Evolutionary conservation across 2,329 filamentous ascomycete species (phyloP).

Genomic region (Diplocarpon rosae): DNA sequence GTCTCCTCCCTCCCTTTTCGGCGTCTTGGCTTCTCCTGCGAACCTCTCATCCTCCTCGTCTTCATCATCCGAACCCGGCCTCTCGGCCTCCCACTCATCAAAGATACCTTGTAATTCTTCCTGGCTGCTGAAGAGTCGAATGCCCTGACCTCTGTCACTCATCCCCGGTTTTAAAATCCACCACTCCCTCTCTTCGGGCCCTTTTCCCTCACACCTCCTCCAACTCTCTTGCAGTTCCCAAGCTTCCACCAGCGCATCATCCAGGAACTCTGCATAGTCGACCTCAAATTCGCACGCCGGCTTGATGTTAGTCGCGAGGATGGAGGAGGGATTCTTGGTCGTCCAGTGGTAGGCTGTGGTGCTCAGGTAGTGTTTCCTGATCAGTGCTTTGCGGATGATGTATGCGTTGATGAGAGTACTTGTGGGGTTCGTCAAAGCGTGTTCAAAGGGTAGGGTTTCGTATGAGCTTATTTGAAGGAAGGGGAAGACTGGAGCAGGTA

Average conservation of each 20-base stretch:
- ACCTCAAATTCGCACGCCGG: slow-evolving; percentile 80
- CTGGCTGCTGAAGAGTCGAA: slow-evolving; percentile 77
- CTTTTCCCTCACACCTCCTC: slow-evolving; percentile 48
- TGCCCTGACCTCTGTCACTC: slow-evolving; percentile 92
- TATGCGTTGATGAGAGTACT: slow-evolving; percentile 75
- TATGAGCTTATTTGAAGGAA: slow-evolving; percentile 73
- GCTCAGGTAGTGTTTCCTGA: slow-evolving; percentile 88
- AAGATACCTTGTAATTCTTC: slow-evolving; percentile 79
- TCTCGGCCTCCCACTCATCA: slow-evolving; percentile 73
- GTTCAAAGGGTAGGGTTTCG: slow-evolving; percentile 77
- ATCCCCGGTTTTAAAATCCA: slow-evolving; percentile 98
- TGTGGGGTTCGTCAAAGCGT: slow-evolving; percentile 48
- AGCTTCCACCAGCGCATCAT: slow-evolving; percentile 82
- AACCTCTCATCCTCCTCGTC: slow-evolving; percentile 38
- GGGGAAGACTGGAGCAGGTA: slow-evolving; percentile 13
- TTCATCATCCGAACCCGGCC: slow-evolving; percentile 55
- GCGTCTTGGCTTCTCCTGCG: slow-evolving; percentile 31
- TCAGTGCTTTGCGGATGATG: slow-evolving; percentile 89
- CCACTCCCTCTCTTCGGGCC: slow-evolving; percentile 53
- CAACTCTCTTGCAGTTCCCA: slow-evolving; percentile 78
- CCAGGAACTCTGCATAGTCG: slow-evolving; percentile 92
- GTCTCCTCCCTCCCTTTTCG: slow-evolving; percentile 34
- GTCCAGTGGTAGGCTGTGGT: slow-evolving; percentile 77
- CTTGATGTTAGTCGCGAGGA: slow-evolving; percentile 61
- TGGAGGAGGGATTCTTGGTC: slow-evolving; percentile 65